These are phyloP conservation scores for Nakazawaea anatomiae DNA, from an alignment of 805 yeast species.

Conservation along the genomic window DNA sequence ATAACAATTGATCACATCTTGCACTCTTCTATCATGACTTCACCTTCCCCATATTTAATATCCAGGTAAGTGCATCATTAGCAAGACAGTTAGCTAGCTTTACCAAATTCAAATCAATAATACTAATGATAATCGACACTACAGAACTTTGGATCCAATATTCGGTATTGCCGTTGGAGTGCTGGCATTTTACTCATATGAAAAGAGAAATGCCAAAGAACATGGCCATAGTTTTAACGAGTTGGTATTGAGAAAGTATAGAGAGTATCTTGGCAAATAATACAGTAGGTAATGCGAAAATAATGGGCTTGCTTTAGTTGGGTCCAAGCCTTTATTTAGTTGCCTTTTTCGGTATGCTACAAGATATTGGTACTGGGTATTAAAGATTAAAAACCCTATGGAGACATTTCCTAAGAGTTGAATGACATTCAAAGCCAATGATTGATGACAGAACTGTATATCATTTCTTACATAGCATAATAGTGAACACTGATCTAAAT, in stretches of 20 bases:
- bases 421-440: too few relatives aligned
- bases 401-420: too few relatives aligned
- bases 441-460: too few relatives aligned
- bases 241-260: constrained; percentile 32
- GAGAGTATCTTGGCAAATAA: not conserved
- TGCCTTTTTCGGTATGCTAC: too few relatives aligned
- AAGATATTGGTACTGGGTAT: too few relatives aligned
- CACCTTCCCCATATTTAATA: constrained; percentile 6
- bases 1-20: too few relatives aligned
- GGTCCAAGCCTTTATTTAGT: not conserved
- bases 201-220: constrained; percentile 47
- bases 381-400: too few relatives aligned
- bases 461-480: too few relatives aligned
- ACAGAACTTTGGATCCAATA: constrained; percentile 54
- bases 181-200: constrained; percentile 59
- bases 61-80: constrained; percentile 3
- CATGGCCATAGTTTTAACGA: constrained; percentile 58
- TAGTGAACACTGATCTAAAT: too few relatives aligned
- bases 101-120: too few relatives aligned
- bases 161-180: constrained; percentile 60
- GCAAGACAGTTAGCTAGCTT: too few relatives aligned
- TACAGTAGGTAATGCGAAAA: not conserved
- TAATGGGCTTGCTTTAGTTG: not conserved
- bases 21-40: not conserved
- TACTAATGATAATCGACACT: not conserved